Base-by-base conservation (phyloP, 176 grass and related monocot genomes). In the Carex myosuroides region DNA sequence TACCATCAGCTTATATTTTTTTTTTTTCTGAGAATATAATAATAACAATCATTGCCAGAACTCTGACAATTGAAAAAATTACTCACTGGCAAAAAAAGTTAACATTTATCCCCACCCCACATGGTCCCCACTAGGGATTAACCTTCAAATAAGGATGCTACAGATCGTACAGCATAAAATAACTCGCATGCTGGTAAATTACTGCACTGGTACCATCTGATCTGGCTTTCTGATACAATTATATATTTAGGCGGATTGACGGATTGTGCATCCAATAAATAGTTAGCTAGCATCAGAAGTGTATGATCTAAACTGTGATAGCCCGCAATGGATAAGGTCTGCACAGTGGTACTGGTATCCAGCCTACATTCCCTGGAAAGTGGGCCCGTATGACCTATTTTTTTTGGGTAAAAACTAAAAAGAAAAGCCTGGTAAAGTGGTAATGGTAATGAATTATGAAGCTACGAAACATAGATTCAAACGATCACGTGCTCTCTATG, bases 401-500 rank as follows among this genome's bases (percentile, higher is more conserved):
- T 64, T 44, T 81, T 63, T 60, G 5, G 33, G 58, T 21, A 24
- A 48, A 82, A 82, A 24, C 33, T 21, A 24, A 48, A 82, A 82
- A 24, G 22, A n/a, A 3, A 50, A 65, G 14, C 12, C 62, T 44
- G 30, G 32, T 39, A n/a, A 62, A 64, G 26, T 44, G 30, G 32
- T 39, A n/a, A 62, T 81, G 26, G 26, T 26, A 26, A 26, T 44
- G 30, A 16, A 26, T 26, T 1, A 62, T 81, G 56, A 62, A 42
- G 54, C 35, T 42, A 22, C 24, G 55, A 64, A 57, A 78, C 73
- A 57, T 55, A 81, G 79, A 81, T 81, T 60, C 60, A 64, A 83
- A 83, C 81, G 39, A 83, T 83, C 60, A 83, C 81, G 81, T 83
- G 81, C 41, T 33, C 68, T 78, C 60, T 52, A 66, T 14, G 81